Conservation (phyloP, 2,329 filamentous ascomycete genomes). For the Claviceps cyperi region DNA sequence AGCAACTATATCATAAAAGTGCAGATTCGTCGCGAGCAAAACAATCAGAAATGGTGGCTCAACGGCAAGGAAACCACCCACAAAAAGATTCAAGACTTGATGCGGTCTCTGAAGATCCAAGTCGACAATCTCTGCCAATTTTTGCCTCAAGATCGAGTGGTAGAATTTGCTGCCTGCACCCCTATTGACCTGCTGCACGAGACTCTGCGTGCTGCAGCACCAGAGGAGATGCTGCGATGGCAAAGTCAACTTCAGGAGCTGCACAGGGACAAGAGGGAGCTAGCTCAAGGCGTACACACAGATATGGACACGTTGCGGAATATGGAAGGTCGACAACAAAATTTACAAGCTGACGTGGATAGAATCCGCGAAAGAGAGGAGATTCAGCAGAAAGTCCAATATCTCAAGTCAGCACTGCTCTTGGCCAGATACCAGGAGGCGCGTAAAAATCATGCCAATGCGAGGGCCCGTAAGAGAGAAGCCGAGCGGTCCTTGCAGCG, state of each 20-base stretch:
- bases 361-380: conserved; percentile 62
- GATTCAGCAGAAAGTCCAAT: conserved; percentile 47
- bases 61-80: conserved; percentile 50
- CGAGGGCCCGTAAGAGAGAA: conserved; percentile 39
- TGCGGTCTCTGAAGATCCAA: conserved; percentile 67
- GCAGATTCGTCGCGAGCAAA: conserved; percentile 68
- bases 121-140: conserved; percentile 98
- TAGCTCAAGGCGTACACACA: conserved; percentile 41
- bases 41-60: conserved; percentile 64
- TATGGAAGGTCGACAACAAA: conserved; percentile 58
- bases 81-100: conserved; percentile 52
- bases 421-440: conserved; percentile 50
- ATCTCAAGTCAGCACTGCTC: conserved; percentile 51
- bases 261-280: conserved; percentile 50
- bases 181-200: conserved; percentile 71
- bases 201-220: conserved; percentile 78
- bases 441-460: conserved; percentile 29
- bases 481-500: conserved; percentile 42
- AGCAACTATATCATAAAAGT: conserved; percentile 62
- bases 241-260: conserved; percentile 61
- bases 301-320: conserved; percentile 50
- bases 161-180: conserved; percentile 76
- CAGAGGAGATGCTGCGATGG: conserved; percentile 63
- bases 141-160: conserved; percentile 86
- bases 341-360: conserved; percentile 69